A percentile compares a stretch with the other conserved stretches of the same genome.
Conservation (phyloP, 345 rosid species). For the Ceriops zippeliana region DNA sequence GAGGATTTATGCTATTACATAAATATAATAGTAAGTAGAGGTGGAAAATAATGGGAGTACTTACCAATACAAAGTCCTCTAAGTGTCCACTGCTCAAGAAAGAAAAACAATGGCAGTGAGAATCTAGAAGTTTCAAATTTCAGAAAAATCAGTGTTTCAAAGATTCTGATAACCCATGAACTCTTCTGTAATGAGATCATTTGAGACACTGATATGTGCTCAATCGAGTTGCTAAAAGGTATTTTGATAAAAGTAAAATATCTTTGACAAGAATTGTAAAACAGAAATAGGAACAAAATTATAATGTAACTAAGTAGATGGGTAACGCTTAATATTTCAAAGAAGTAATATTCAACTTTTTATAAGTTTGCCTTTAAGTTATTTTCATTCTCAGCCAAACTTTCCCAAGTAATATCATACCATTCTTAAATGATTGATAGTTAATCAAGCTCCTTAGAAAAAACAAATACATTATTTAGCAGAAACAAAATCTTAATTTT, state of each 20-base stretch:
- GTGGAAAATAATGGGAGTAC: slow-evolving; percentile 15
- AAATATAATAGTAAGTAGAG: slow-evolving; percentile 1
- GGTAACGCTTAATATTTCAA: too few relatives aligned
- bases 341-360: too few relatives aligned
- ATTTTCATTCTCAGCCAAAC: too few relatives aligned
- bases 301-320: too few relatives aligned
- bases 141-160: background rate
- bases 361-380: too few relatives aligned
- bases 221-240: background rate
- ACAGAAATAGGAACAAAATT: too few relatives aligned
- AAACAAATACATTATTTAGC: background rate
- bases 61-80: slow-evolving; percentile 89
- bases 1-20: slow-evolving; percentile 1
- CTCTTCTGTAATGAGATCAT: background rate
- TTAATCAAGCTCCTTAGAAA: background rate
- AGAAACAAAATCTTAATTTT: background rate
- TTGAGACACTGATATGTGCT: background rate
- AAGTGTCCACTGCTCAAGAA: slow-evolving; percentile 81
- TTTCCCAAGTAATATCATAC: too few relatives aligned
- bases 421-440: too few relatives aligned
- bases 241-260: too few relatives aligned
- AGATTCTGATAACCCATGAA: background rate
- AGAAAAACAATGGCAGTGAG: background rate
- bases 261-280: too few relatives aligned
- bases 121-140: slow-evolving; percentile 11